Conservation (phyloP, 139 green algal genomes). For the Chlamydomonas schloesseri region DNA sequence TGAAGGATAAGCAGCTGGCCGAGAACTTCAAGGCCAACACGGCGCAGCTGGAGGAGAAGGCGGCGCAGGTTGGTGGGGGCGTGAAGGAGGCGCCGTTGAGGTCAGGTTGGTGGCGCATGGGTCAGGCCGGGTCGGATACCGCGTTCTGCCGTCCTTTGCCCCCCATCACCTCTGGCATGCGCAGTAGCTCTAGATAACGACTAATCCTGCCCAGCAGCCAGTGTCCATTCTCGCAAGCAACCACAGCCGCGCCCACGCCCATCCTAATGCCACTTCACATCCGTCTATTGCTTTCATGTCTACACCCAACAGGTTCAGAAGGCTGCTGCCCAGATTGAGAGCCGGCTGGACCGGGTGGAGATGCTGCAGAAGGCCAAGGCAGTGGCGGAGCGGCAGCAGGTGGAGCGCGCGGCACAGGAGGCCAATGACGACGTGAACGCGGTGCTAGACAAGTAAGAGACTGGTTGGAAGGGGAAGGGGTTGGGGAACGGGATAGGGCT, state of each 20-base stretch:
- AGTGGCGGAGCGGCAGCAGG: conserved; percentile 31
- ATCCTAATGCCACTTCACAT: too few species aligned
- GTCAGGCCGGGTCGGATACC: too few species aligned
- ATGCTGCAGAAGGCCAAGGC: conserved; percentile 44
- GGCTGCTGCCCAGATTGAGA: conserved; percentile 28
- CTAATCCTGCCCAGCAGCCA: too few species aligned
- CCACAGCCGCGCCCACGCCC: too few species aligned
- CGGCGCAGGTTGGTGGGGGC: neutral
- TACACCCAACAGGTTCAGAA: conserved; percentile 12
- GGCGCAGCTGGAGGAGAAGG: conserved; percentile 45
- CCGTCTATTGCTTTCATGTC: too few species aligned
- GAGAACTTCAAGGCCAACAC: neutral
- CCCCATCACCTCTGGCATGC: too few species aligned
- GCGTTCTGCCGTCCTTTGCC: too few species aligned
- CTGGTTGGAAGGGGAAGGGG: too few species aligned
- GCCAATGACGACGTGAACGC: conserved; percentile 26
- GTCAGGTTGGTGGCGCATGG: too few species aligned
- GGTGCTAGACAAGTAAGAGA: neutral
- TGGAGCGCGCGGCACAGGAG: conserved; percentile 17
- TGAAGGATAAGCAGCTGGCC: conserved; percentile 15
- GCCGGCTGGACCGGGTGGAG: conserved; percentile 37
- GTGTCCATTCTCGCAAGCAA: too few species aligned
- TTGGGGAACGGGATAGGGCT: too few species aligned
- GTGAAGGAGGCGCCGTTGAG: neutral
- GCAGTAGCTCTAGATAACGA: too few species aligned